A percentile compares a stretch with the other conserved stretches of the same genome.
Conservation (phyloP, 1,284 basidiomycete species). For the Sanghuangporus weigelae region DNA sequence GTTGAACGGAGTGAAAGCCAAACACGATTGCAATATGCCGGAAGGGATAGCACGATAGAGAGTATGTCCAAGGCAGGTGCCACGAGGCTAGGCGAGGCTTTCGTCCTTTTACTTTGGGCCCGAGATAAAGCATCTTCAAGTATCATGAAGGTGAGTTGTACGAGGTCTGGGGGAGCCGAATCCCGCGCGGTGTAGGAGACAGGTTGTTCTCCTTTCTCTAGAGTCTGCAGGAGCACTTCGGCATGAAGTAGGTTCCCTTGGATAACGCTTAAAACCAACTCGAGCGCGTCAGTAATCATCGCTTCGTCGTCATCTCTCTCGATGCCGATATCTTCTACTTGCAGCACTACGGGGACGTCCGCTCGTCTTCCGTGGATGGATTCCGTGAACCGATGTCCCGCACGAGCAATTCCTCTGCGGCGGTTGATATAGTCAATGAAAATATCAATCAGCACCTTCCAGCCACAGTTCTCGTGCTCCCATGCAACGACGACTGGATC, state of each 20-base stretch:
- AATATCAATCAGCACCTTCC: conserved; percentile 76
- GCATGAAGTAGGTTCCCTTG: conserved; percentile 63
- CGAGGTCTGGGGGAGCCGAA: conserved; percentile 58
- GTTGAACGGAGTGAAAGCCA: conserved; percentile 85
- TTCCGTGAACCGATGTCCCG: conserved; percentile 18
- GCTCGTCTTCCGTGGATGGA: conserved; percentile 24
- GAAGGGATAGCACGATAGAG: conserved; percentile 70
- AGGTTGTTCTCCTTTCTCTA: conserved; percentile 53
- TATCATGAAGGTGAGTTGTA: conserved; percentile 77
- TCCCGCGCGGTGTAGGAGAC: conserved; percentile 47
- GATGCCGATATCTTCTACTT: conserved; percentile 64
- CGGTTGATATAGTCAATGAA: conserved; percentile 68
- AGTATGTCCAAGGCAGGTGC: conserved; percentile 77
- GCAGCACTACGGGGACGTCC: conserved; percentile 39
- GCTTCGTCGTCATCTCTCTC: conserved; percentile 59
- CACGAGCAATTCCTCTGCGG: conserved; percentile 21
- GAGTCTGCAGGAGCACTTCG: conserved; percentile 57
- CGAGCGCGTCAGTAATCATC: conserved; percentile 67
- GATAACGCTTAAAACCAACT: conserved; percentile 73
- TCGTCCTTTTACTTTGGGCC: conserved; percentile 32
- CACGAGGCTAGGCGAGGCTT: conserved; percentile 58
- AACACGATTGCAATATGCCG: conserved; percentile 69
- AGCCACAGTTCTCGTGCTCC: conserved; percentile 76
- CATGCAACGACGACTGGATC: conserved; percentile 76
- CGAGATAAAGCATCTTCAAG: conserved; percentile 75